phyloP scores from a whole-genome alignment of 108 stramenopile genomes.

The Schizochytrium sp. region DNA sequence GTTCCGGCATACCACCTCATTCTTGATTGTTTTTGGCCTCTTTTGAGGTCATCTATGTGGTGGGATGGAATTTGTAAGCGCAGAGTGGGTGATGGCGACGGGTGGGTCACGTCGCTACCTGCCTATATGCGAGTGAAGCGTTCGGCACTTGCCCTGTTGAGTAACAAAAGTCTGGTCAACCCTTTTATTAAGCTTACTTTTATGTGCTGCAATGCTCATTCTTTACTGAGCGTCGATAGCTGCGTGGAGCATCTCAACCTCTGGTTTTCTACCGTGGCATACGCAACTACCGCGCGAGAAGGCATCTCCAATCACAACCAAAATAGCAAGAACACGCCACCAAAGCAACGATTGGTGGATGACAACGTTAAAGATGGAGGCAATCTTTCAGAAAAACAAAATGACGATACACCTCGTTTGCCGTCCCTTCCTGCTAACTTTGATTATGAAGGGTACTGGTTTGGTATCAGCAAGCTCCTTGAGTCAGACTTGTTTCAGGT shows the following conservation, averaged over 20 bases:
- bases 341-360: not conserved
- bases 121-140: slow-evolving; percentile 56
- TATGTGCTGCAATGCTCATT: slow-evolving; percentile 28
- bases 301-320: slow-evolving; percentile 60
- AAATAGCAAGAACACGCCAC: slow-evolving; percentile 42
- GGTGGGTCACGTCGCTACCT: slow-evolving; percentile 56
- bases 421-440: slow-evolving; percentile 5
- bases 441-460: slow-evolving; percentile 21
- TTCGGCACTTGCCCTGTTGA: slow-evolving; percentile 46
- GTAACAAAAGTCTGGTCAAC: slow-evolving; percentile 38
- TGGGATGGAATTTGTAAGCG: slow-evolving; percentile 60
- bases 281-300: not conserved
- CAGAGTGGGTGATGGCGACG: slow-evolving; percentile 30
- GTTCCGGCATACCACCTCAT: slow-evolving; percentile 50
- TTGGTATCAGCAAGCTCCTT: slow-evolving; percentile 38
- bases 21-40: slow-evolving; percentile 57
- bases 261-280: slow-evolving; percentile 49
- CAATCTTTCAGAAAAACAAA: not conserved
- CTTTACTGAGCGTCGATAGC: slow-evolving; percentile 58
- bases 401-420: not conserved
- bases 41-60: slow-evolving; percentile 54
- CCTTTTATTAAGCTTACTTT: slow-evolving; percentile 34
- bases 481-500: slow-evolving; percentile 56
- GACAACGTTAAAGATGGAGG: not conserved
- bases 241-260: slow-evolving; percentile 58